Evolutionary conservation across 805 yeast species (phyloP).

Genomic region (Kodamaea laetipori): DNA sequence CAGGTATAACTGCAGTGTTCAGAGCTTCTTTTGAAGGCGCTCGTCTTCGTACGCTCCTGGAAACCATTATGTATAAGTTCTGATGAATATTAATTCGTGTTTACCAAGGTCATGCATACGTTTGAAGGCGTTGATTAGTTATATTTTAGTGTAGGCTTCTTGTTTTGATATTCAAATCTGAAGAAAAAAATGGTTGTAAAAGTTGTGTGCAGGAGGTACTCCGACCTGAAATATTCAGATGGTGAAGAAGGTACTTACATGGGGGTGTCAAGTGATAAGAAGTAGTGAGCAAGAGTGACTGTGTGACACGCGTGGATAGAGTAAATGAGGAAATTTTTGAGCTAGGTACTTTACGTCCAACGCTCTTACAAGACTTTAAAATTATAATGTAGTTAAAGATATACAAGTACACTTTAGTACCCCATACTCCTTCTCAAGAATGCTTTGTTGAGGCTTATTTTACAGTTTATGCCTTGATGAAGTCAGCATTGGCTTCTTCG

Average conservation of each 20-base stretch:
- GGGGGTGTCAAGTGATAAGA: too few species aligned
- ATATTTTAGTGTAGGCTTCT: neutral
- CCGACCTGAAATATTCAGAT: neutral
- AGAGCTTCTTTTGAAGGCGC: constrained; percentile 2
- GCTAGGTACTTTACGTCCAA: too few species aligned
- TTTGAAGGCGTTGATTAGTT: neutral
- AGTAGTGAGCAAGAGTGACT: too few species aligned
- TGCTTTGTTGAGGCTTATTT: neutral
- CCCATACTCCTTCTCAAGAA: neutral
- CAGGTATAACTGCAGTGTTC: constrained; percentile 4
- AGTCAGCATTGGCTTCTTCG: constrained; percentile 38
- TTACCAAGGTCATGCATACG: constrained; percentile 3
- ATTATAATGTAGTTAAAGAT: neutral
- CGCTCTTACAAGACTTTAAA: too few species aligned
- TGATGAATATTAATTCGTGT: neutral
- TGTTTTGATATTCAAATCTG: constrained; percentile 9
- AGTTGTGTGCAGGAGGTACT: constrained; percentile 7
- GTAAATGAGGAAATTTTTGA: too few species aligned
- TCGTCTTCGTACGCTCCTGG: constrained; percentile 15
- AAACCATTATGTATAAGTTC: constrained; percentile 10
- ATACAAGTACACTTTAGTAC: neutral
- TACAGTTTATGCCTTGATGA: constrained; percentile 23
- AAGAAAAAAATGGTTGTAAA: constrained; percentile 2
- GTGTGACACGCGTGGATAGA: too few species aligned
- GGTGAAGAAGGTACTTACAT: constrained; percentile 1